Evolutionary conservation across 2,329 filamentous ascomycete genomes (phyloP), one percentile per base, ranked within the genome.

Genomic region (Aspergillus phoenicis): DNA sequence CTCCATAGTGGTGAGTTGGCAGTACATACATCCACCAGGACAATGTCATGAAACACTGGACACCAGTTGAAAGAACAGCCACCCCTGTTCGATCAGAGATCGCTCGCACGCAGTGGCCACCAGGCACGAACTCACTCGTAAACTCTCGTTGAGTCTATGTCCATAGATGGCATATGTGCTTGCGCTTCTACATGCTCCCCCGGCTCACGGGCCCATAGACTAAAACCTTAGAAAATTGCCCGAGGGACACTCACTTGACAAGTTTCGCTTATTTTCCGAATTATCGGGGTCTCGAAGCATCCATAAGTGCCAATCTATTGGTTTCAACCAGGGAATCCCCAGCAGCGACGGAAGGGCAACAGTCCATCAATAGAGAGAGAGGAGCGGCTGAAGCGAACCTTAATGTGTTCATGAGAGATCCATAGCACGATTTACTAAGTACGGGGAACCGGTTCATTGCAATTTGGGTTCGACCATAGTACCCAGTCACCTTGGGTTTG

Each of bases 251-350:
- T 63, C 24, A 60, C 41, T 63, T 49, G 61, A 62, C 45, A 10
- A 43, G 51, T 56, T 59, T 62, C 54, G 56, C 53, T 60, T 66
- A 65, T 64, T 66, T 58, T 64, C 64, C 64, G 64, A 59, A 56
- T 53, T 61, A 62, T 61, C 47, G 41, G 52, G 59, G 61, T 61
- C 59, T 63, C 49, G 58, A 60, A 57, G 58, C 52, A 26, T 59
- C 54, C 47, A 62, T 58, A 11, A 26, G 51, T 36, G 24, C 41
- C 60, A 53, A 58, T 49, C 56, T 57, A 64, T 62, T 64, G 60
- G 48, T 43, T 36, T 52, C 11, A 45, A 53, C 52, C 15, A 60
- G 49, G 48, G 39, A 43, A 36, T 33, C 24, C 41, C 53, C 53
- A 45, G 53, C 53, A 45, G 53, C 41, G 49, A 53, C 22, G 24